Conservation (phyloP, 768 basidiomycete genomes). For the Strobilomyces confusus region DNA sequence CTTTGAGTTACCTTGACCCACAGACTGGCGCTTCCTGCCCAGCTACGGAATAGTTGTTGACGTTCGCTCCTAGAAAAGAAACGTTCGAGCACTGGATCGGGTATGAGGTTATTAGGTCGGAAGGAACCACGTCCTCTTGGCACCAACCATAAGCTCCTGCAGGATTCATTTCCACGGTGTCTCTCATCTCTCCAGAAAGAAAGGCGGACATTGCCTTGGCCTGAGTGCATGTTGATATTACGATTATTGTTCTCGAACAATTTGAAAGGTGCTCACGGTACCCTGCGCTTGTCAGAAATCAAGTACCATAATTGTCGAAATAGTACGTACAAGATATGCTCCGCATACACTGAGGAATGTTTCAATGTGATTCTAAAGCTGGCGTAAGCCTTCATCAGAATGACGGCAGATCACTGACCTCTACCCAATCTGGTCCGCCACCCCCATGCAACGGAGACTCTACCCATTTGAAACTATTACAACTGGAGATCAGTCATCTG, state of each 20-base stretch:
- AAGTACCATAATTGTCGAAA: background rate
- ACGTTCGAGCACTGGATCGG: constrained; percentile 60
- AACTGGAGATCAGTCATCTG: constrained; percentile 3
- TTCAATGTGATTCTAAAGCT: constrained; percentile 71
- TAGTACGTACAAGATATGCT: constrained; percentile 65
- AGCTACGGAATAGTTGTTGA: constrained; percentile 85
- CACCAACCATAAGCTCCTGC: constrained; percentile 69
- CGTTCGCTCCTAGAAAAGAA: constrained; percentile 92
- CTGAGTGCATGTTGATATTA: constrained; percentile 34
- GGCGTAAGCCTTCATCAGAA: background rate
- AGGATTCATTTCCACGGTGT: constrained; percentile 82
- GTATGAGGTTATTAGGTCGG: background rate
- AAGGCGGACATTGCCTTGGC: constrained; percentile 95
- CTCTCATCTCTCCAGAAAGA: constrained; percentile 93
- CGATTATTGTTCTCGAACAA: background rate
- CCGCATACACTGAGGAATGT: constrained; percentile 82
- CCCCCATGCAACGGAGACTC: constrained; percentile 79
- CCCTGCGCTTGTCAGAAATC: constrained; percentile 42
- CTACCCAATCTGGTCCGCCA: constrained; percentile 88
- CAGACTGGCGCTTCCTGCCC: constrained; percentile 92
- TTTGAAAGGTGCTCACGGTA: constrained; percentile 49
- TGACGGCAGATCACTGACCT: constrained; percentile 42
- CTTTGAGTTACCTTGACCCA: constrained; percentile 79
- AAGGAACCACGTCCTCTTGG: background rate
- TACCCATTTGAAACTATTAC: constrained; percentile 87